A percentile compares a stretch with the other conserved stretches of the same genome.
Conservation (phyloP, 2,329 filamentous ascomycete genomes). For the Aspergillus latus region DNA sequence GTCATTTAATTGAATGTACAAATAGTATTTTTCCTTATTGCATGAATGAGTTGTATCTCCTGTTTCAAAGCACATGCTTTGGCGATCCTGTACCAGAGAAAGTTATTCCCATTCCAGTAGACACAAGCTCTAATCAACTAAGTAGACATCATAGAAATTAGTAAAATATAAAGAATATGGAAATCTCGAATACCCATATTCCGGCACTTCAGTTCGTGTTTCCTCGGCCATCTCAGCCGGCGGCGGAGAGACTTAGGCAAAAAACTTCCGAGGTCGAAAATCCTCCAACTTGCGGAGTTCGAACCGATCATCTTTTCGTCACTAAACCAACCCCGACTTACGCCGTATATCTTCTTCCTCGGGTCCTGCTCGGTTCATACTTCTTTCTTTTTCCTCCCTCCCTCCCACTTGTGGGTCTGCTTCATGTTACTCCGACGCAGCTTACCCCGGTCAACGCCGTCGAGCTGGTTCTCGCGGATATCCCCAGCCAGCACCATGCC, state of each 20-base stretch:
- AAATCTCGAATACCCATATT: too few species aligned
- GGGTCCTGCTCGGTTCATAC: constrained; percentile 16
- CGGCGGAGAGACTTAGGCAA: constrained; percentile 24
- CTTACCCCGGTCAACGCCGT: constrained; percentile 41
- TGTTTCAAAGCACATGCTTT: background rate
- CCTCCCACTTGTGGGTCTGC: constrained; percentile 23
- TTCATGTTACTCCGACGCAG: constrained; percentile 47
- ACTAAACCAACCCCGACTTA: constrained; percentile 17
- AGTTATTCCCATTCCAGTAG: background rate
- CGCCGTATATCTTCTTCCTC: constrained; percentile 6
- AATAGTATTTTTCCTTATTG: constrained; percentile 27
- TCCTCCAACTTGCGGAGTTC: constrained; percentile 24
- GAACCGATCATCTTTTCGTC: constrained; percentile 25
- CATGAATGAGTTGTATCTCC: constrained; percentile 7
- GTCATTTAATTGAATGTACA: constrained; percentile 27
- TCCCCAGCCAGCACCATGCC: constrained; percentile 63
- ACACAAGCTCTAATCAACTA: background rate
- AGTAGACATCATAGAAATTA: background rate
- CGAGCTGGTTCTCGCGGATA: constrained; percentile 49
- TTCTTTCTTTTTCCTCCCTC: constrained; percentile 13
- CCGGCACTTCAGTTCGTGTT: too few species aligned
- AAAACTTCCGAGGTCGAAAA: constrained; percentile 36
- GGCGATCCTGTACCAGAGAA: background rate
- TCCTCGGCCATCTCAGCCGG: background rate
- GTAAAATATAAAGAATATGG: too few species aligned